Evolutionary conservation across 495 filamentous ascomycete species (phyloP).

Genomic region (Viridothelium virens): DNA sequence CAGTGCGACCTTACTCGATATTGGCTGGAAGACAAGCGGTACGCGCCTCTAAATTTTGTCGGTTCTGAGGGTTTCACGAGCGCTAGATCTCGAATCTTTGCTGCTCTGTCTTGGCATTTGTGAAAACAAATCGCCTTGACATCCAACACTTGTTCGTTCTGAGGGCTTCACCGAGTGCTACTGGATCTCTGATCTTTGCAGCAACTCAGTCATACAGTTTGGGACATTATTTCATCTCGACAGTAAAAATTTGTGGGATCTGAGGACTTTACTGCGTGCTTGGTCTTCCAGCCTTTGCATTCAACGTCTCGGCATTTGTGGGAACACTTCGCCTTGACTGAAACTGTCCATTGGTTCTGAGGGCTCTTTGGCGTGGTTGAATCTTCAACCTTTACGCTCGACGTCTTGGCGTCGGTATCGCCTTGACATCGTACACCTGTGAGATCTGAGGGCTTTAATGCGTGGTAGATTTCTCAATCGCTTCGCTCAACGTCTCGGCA

Average conservation of each 20-base stretch:
- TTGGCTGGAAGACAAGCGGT: too few species aligned
- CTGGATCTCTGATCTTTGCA: not conserved
- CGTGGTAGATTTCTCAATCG: too few species aligned
- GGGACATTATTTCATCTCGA: not conserved
- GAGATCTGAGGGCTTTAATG: not conserved
- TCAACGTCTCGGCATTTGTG: conserved; percentile 34
- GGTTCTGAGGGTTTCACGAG: not conserved
- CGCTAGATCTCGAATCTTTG: not conserved
- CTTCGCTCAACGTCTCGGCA: conserved; percentile 27
- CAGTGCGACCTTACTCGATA: not conserved
- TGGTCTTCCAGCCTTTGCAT: not conserved
- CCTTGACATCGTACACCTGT: not conserved
- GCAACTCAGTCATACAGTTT: conserved; percentile 15
- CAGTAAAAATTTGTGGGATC: not conserved
- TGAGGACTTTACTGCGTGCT: not conserved
- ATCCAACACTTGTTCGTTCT: not conserved
- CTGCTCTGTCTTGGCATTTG: conserved; percentile 29
- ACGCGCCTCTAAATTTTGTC: too few species aligned
- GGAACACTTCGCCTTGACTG: conserved; percentile 31
- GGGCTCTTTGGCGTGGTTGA: conserved; percentile 21
- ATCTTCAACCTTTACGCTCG: too few species aligned
- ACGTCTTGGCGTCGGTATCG: conserved; percentile 15
- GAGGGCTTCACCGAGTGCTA: conserved; percentile 23
- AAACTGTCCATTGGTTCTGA: not conserved
- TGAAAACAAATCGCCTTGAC: conserved; percentile 31